Percentiles rank a stretch among this genome's conserved stretches.
phyloP scores from a whole-genome alignment of 805 yeast genomes.

The Suhomyces pyralidae region DNA sequence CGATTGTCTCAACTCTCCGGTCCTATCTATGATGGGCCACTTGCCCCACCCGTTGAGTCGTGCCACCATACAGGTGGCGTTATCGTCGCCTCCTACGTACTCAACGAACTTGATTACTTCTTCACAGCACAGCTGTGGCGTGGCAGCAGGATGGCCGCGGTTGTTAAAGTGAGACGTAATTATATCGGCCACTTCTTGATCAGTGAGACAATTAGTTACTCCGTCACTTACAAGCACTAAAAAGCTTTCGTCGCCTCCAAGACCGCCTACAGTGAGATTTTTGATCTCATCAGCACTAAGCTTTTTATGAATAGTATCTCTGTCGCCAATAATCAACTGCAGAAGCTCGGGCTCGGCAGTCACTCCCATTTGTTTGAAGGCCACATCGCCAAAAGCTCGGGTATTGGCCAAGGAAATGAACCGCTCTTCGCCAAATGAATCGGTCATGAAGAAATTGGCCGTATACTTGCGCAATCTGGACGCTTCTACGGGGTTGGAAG shows the following conservation, averaged over 20 bases:
- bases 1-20: slow-evolving; percentile 78
- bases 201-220: slow-evolving; percentile 72
- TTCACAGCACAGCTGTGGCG: slow-evolving; percentile 82
- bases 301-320: slow-evolving; percentile 27
- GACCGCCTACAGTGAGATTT: slow-evolving; percentile 35
- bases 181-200: slow-evolving; percentile 89
- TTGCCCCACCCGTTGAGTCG: slow-evolving; percentile 89
- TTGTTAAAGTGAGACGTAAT: slow-evolving; percentile 65
- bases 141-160: slow-evolving; percentile 65
- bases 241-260: slow-evolving; percentile 88
- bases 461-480: slow-evolving; percentile 63
- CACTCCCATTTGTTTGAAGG: slow-evolving; percentile 79
- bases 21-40: slow-evolving; percentile 83
- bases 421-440: slow-evolving; percentile 90
- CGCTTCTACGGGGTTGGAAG: slow-evolving; percentile 76
- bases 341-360: slow-evolving; percentile 89
- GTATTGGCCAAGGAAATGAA: slow-evolving; percentile 86
- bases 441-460: slow-evolving; percentile 65
- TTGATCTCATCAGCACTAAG: slow-evolving; percentile 38
- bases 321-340: slow-evolving; percentile 65
- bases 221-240: slow-evolving; percentile 86
- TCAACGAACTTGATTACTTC: slow-evolving; percentile 83
- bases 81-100: slow-evolving; percentile 88
- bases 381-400: slow-evolving; percentile 86
- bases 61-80: slow-evolving; percentile 87